Evolutionary conservation across 2,329 filamentous ascomycete genomes (phyloP).

Genomic region (Epichloe aotearoae): DNA sequence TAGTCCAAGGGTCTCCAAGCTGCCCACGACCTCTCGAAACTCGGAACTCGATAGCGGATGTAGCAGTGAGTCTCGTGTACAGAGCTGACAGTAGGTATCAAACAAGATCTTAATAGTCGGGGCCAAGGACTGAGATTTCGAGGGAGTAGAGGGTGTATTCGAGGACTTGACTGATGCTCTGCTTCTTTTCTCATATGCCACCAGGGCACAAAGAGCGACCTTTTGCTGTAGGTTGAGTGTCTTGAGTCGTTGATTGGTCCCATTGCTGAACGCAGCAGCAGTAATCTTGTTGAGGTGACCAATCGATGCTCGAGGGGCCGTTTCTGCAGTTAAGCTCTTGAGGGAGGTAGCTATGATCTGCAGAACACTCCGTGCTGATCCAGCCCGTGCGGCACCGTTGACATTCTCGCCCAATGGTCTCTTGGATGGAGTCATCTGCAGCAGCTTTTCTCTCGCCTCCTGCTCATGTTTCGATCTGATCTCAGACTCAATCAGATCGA

Average conservation of each 20-base stretch:
- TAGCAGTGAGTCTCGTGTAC: slow-evolving; percentile 75
- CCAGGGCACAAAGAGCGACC: slow-evolving; percentile 77
- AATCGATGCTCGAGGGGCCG: slow-evolving; percentile 78
- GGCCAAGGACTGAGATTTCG: slow-evolving; percentile 46
- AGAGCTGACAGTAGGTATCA: slow-evolving; percentile 69
- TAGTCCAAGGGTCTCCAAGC: slow-evolving; percentile 76
- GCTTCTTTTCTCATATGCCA: slow-evolving; percentile 71
- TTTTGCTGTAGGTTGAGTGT: slow-evolving; percentile 93
- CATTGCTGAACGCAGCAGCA: slow-evolving; percentile 78
- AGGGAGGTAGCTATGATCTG: slow-evolving; percentile 41
- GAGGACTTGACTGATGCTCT: slow-evolving; percentile 33
- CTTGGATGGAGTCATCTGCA: slow-evolving; percentile 56
- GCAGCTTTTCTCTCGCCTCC: slow-evolving; percentile 39
- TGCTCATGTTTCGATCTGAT: slow-evolving; percentile 61
- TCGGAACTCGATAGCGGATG: slow-evolving; percentile 84
- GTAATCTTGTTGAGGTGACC: slow-evolving; percentile 87
- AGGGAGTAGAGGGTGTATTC: slow-evolving; percentile 37
- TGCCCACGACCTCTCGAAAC: slow-evolving; percentile 84
- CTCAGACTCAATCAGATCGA: slow-evolving; percentile 81
- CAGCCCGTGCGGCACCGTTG: slow-evolving; percentile 40
- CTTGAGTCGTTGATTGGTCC: slow-evolving; percentile 70
- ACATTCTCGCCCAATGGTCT: slow-evolving; percentile 68
- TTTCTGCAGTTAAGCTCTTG: slow-evolving; percentile 54
- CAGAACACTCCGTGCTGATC: slow-evolving; percentile 27
- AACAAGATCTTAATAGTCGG: slow-evolving; percentile 78